Percentiles rank a stretch among this genome's conserved stretches.
These are phyloP conservation scores for Russula virescens DNA, from an alignment of 768 basidiomycete species.

Conservation along the genomic window DNA sequence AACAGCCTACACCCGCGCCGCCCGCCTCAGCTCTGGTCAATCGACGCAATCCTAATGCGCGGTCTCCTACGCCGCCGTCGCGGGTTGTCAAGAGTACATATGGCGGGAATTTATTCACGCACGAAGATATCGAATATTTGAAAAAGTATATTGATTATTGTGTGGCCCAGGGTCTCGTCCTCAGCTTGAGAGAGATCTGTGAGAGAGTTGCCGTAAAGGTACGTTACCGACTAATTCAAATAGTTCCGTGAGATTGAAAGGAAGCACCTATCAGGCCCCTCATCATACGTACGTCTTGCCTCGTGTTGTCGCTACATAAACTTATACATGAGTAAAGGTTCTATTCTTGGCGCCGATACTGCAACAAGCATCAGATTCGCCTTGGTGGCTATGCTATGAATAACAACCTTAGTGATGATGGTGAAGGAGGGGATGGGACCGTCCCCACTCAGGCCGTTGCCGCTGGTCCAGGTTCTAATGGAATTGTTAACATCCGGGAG, in stretches of 20 bases:
- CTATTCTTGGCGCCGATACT: conserved; percentile 88
- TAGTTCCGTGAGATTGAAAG: background rate
- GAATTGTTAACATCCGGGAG: conserved; percentile 41
- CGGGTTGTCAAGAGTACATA: conserved; percentile 86
- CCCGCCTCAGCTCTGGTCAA: conserved; percentile 63
- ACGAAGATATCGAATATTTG: conserved; percentile 76
- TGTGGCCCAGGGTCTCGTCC: conserved; percentile 77
- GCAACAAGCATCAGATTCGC: conserved; percentile 90
- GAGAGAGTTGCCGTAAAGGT: conserved; percentile 83
- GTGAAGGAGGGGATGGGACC: conserved; percentile 39
- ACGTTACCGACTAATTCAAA: conserved; percentile 17
- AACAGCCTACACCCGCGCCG: conserved; percentile 55
- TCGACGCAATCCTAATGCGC: conserved; percentile 57
- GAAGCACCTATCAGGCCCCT: conserved; percentile 51
- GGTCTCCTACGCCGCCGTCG: conserved; percentile 79
- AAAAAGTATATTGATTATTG: conserved; percentile 90
- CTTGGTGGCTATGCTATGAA: conserved; percentile 79
- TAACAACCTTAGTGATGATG: conserved; percentile 57
- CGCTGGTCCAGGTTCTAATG: conserved; percentile 35
- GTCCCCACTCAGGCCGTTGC: conserved; percentile 21
- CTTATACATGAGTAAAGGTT: conserved; percentile 44
- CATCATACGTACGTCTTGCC: conserved; percentile 68
- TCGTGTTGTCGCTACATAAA: background rate
- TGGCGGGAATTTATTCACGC: conserved; percentile 81
- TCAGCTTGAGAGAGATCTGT: conserved; percentile 81